phyloP scores from a whole-genome alignment of 78 protist genomes.

The Dictyostelium firmibasis region DNA sequence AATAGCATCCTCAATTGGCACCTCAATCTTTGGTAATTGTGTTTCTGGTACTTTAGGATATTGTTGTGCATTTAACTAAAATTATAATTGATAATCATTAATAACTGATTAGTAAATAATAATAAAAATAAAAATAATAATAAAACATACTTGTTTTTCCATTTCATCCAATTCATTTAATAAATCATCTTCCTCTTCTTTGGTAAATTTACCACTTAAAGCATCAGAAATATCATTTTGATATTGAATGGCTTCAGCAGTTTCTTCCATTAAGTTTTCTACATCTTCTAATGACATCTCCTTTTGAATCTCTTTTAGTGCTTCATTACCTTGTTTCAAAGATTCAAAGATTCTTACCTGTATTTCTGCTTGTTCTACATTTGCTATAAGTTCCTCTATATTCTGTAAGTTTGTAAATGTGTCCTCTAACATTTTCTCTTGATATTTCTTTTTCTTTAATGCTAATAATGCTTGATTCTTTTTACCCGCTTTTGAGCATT shows the following conservation, averaged over 20 bases:
- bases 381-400: slow-evolving; percentile 82
- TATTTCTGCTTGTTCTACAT: slow-evolving; percentile 83
- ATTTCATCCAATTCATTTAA: slow-evolving; percentile 66
- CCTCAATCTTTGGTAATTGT: slow-evolving; percentile 26
- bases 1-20: slow-evolving; percentile 44
- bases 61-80: neutral
- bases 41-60: slow-evolving; percentile 58
- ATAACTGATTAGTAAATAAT: neutral
- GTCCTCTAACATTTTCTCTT: slow-evolving; percentile 67
- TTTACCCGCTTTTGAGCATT: slow-evolving; percentile 56
- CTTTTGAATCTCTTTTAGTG: slow-evolving; percentile 82
- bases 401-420: slow-evolving; percentile 69
- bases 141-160: slow-evolving; percentile 19
- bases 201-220: slow-evolving; percentile 73
- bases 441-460: slow-evolving; percentile 82
- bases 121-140: neutral
- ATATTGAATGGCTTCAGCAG: slow-evolving; percentile 88
- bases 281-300: slow-evolving; percentile 88
- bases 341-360: slow-evolving; percentile 81
- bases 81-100: neutral
- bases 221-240: slow-evolving; percentile 78
- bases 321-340: slow-evolving; percentile 81
- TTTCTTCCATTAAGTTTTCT: slow-evolving; percentile 89
- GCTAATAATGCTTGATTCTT: slow-evolving; percentile 82
- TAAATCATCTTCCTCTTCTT: slow-evolving; percentile 73